These are phyloP conservation scores for Monilinia vaccinii-corymbosi DNA, from an alignment of 2,329 filamentous ascomycete species.

Conservation along the genomic window DNA sequence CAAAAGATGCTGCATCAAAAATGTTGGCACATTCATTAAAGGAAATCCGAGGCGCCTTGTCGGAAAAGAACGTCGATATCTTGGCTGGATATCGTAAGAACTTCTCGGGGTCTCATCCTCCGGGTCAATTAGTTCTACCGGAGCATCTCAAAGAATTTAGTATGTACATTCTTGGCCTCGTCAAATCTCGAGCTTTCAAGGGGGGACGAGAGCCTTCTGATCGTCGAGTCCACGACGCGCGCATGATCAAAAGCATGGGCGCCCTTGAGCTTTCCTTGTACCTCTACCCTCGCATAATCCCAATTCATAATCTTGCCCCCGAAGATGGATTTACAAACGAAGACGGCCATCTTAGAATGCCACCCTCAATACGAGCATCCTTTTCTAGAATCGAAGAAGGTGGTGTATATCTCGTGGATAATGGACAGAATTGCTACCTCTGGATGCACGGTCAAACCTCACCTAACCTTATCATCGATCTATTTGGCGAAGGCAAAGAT, in stretches of 20 bases:
- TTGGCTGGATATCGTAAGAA: conserved; percentile 88
- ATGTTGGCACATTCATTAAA: conserved; percentile 68
- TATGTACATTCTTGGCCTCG: conserved; percentile 86
- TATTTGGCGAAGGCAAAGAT: conserved; percentile 71
- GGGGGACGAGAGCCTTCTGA: conserved; percentile 85
- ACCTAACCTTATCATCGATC: conserved; percentile 79
- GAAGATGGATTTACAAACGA: conserved; percentile 91
- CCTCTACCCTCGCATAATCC: conserved; percentile 88
- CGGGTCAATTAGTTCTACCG: conserved; percentile 86
- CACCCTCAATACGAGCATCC: conserved; percentile 68
- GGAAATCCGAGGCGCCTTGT: conserved; percentile 73
- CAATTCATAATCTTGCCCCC: conserved; percentile 79
- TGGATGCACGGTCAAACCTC: conserved; percentile 93
- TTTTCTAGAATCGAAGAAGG: conserved; percentile 87
- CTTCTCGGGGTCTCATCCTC: conserved; percentile 74
- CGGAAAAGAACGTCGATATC: conserved; percentile 88
- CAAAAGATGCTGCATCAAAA: conserved; percentile 89
- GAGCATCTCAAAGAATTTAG: conserved; percentile 93
- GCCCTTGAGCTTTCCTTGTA: conserved; percentile 80
- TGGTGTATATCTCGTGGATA: conserved; percentile 89
- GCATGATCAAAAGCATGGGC: conserved; percentile 83
- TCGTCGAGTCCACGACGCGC: conserved; percentile 81
- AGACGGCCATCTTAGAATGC: conserved; percentile 71
- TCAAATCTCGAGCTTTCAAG: conserved; percentile 92
- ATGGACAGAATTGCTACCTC: conserved; percentile 81